Percentiles rank a stretch among this genome's conserved stretches.
These are phyloP conservation scores for Bisporella sp. DNA, from an alignment of 2,329 filamentous ascomycete species.

Conservation along the genomic window DNA sequence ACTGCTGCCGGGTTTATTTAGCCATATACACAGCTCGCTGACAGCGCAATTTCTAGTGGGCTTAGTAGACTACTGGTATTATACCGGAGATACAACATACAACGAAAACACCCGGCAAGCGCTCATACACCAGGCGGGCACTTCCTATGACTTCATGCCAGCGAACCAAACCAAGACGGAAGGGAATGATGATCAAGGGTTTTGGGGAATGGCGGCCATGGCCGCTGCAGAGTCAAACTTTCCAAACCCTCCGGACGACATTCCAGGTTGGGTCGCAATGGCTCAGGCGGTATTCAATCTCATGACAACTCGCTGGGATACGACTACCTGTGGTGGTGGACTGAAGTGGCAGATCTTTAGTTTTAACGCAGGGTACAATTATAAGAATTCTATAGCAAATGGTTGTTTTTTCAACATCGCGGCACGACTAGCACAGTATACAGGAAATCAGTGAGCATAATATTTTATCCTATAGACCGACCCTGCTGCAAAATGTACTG, in stretches of 20 bases:
- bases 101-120: slow-evolving; percentile 61
- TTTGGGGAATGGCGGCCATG: slow-evolving; percentile 67
- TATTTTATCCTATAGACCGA: no score
- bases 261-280: slow-evolving; percentile 63
- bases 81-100: slow-evolving; percentile 67
- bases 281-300: slow-evolving; percentile 78
- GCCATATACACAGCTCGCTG: no score
- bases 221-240: slow-evolving; percentile 64
- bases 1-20: no score
- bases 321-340: slow-evolving; percentile 61
- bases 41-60: slow-evolving; percentile 25
- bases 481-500: no score
- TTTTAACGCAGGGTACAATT: slow-evolving; percentile 75
- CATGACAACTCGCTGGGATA: slow-evolving; percentile 68
- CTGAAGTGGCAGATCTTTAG: slow-evolving; percentile 79
- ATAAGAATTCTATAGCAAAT: slow-evolving; percentile 63
- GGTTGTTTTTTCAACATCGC: slow-evolving; percentile 56
- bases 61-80: slow-evolving; percentile 79
- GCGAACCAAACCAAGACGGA: slow-evolving; percentile 60
- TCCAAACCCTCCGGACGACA: slow-evolving; percentile 41
- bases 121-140: slow-evolving; percentile 68
- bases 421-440: slow-evolving; percentile 68
- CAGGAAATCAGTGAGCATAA: slow-evolving; percentile 49
- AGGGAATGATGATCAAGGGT: slow-evolving; percentile 71
- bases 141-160: slow-evolving; percentile 71